Evolutionary conservation across 495 filamentous ascomycete genomes (phyloP).

Genomic region (Lentithecium fluviatile): DNA sequence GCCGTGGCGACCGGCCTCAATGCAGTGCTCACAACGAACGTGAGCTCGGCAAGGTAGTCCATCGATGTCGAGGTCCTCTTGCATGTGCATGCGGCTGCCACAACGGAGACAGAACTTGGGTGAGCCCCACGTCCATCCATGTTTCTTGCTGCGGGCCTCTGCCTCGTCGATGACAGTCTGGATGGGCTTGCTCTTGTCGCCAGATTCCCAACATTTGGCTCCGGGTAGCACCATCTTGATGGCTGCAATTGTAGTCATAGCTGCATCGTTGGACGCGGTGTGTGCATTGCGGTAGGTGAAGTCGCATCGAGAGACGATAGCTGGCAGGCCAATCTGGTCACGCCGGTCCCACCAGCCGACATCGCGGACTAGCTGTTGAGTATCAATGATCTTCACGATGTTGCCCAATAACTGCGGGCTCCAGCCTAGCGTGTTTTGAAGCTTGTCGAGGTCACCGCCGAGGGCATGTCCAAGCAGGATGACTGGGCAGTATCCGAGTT

Average conservation of each 20-base stretch:
- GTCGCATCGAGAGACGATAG: neutral
- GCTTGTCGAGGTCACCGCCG: conserved; percentile 2
- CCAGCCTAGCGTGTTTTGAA: neutral
- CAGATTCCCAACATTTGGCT: neutral
- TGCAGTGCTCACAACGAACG: too few species aligned
- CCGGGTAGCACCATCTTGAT: neutral
- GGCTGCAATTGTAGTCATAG: conserved; percentile 9
- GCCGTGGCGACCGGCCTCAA: too few species aligned
- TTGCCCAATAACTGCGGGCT: neutral
- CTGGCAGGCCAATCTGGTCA: neutral
- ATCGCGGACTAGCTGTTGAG: conserved; percentile 4
- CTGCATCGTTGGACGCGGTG: conserved; percentile 16
- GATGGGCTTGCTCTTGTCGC: too few species aligned
- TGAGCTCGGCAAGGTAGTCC: too few species aligned
- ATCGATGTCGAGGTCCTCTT: too few species aligned
- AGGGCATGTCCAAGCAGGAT: conserved; percentile 17
- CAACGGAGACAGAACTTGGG: too few species aligned
- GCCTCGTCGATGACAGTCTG: too few species aligned
- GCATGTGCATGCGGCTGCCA: too few species aligned
- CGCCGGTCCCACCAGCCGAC: neutral
- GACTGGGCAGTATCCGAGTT: conserved; percentile 15
- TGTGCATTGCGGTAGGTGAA: neutral
- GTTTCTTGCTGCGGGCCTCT: too few species aligned
- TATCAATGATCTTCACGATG: conserved; percentile 11
- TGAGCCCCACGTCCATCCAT: too few species aligned